These are phyloP conservation scores for Podila epigama DNA, from an alignment of 192 early-diverging fungal species.

Conservation along the genomic window DNA sequence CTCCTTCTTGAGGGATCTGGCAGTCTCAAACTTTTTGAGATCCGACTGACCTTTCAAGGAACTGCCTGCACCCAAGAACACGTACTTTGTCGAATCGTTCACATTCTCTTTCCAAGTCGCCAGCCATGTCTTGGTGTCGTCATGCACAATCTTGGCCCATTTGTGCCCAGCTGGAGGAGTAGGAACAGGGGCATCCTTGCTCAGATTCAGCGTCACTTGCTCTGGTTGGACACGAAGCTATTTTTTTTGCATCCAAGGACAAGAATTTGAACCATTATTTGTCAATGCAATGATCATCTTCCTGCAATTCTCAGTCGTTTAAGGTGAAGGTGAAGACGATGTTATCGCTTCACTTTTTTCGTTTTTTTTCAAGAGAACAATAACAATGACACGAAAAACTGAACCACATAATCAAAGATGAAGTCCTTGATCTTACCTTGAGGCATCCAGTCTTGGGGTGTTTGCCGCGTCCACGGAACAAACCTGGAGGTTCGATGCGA, in stretches of 20 bases:
- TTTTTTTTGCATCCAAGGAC: neutral
- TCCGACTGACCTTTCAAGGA: slow-evolving; percentile 97
- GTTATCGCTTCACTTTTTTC: no score
- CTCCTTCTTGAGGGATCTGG: slow-evolving; percentile 85
- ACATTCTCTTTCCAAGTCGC: slow-evolving; percentile 99
- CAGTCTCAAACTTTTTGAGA: slow-evolving; percentile 95
- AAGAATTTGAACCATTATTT: neutral
- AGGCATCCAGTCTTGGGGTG: slow-evolving; percentile 94
- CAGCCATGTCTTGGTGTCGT: slow-evolving; percentile 94
- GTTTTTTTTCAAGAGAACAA: neutral
- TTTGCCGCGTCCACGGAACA: slow-evolving; percentile 97
- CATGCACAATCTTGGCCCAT: slow-evolving; percentile 89
- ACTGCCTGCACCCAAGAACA: slow-evolving; percentile 91
- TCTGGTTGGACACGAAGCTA: slow-evolving; percentile 88
- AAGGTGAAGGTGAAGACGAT: no score
- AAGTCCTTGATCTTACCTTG: slow-evolving; percentile 67
- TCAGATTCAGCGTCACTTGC: slow-evolving; percentile 94
- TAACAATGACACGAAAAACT: neutral
- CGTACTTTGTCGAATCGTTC: slow-evolving; percentile 92
- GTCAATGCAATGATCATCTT: no score
- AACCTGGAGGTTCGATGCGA: slow-evolving; percentile 93
- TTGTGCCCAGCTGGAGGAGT: slow-evolving; percentile 86
- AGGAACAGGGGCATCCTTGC: slow-evolving; percentile 78
- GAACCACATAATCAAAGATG: neutral
- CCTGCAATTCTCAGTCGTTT: neutral